A percentile compares a stretch with the other conserved stretches of the same genome.
Conservation (phyloP, 192 early-diverging fungal genomes). For the Pilaira anomala region DNA sequence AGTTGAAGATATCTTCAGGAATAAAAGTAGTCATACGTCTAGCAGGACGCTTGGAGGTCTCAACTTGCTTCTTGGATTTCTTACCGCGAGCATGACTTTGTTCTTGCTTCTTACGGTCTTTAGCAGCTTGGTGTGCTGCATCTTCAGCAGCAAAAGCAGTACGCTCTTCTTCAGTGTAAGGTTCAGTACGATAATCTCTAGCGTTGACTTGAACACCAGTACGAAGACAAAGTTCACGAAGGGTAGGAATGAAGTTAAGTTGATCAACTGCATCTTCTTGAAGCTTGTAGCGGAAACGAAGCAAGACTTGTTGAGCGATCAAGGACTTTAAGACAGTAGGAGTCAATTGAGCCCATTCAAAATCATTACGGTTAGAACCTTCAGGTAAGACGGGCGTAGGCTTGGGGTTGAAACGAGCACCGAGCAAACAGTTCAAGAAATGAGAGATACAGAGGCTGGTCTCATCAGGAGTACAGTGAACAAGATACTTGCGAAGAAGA, state of each 20-base stretch:
- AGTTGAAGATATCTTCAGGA: slow-evolving; percentile 65
- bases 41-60: slow-evolving; percentile 14
- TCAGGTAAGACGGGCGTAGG: slow-evolving; percentile 48
- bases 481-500: slow-evolving; percentile 70
- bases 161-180: slow-evolving; percentile 31
- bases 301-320: slow-evolving; percentile 61
- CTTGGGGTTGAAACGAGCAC: slow-evolving; percentile 52
- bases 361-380: slow-evolving; percentile 28
- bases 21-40: slow-evolving; percentile 51
- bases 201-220: slow-evolving; percentile 84
- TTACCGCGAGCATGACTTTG: slow-evolving; percentile 14
- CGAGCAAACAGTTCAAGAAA: slow-evolving; percentile 80
- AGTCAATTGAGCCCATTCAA: slow-evolving; percentile 59
- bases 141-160: slow-evolving; percentile 36
- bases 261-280: slow-evolving; percentile 48
- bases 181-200: slow-evolving; percentile 66
- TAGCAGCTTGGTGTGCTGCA: slow-evolving; percentile 33
- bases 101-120: slow-evolving; percentile 12
- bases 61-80: slow-evolving; percentile 28
- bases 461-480: slow-evolving; percentile 51
- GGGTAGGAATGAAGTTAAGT: slow-evolving; percentile 56
- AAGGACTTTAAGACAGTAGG: slow-evolving; percentile 52
- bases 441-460: slow-evolving; percentile 69
- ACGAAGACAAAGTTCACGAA: slow-evolving; percentile 82
- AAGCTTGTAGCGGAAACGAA: slow-evolving; percentile 76